phyloP scores from a whole-genome alignment of 2,329 filamentous ascomycete genomes.

The Hirsutella thompsonii region DNA sequence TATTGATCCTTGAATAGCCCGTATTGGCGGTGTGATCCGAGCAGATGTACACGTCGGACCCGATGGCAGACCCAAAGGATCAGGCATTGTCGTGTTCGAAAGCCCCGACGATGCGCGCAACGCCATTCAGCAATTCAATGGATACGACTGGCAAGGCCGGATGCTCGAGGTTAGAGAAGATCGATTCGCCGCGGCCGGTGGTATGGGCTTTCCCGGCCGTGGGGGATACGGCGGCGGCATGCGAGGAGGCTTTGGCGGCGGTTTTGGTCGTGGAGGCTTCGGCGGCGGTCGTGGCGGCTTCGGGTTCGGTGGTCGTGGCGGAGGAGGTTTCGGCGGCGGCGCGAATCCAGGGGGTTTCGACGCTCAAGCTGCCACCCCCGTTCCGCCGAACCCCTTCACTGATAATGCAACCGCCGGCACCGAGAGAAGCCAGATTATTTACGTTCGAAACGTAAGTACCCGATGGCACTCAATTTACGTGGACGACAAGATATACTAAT shows the following conservation, averaged over 20 bases:
- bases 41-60: slow-evolving; percentile 89
- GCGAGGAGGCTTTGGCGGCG: slow-evolving; percentile 46
- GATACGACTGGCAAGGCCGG: slow-evolving; percentile 96
- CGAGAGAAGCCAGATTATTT: slow-evolving; percentile 74
- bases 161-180: slow-evolving; percentile 91
- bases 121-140: slow-evolving; percentile 95
- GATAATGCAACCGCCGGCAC: slow-evolving; percentile 81
- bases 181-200: slow-evolving; percentile 64
- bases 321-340: slow-evolving; percentile 29
- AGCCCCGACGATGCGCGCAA: slow-evolving; percentile 88
- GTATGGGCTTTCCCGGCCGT: slow-evolving; percentile 40
- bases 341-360: slow-evolving; percentile 30
- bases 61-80: slow-evolving; percentile 89
- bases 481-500: neutral
- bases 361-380: slow-evolving; percentile 30
- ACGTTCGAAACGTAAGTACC: slow-evolving; percentile 83
- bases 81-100: slow-evolving; percentile 94
- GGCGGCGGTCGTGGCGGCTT: slow-evolving; percentile 23
- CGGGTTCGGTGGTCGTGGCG: slow-evolving; percentile 29
- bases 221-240: slow-evolving; percentile 48
- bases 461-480: neutral
- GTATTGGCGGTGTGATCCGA: slow-evolving; percentile 71
- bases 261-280: slow-evolving; percentile 34
- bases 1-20: slow-evolving; percentile 23
- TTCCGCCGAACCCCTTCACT: slow-evolving; percentile 79